A percentile compares a stretch with the other conserved stretches of the same genome.
Evolutionary conservation across 1,139 yeast species (phyloP).

Genomic region (Suhomyces kunorum): DNA sequence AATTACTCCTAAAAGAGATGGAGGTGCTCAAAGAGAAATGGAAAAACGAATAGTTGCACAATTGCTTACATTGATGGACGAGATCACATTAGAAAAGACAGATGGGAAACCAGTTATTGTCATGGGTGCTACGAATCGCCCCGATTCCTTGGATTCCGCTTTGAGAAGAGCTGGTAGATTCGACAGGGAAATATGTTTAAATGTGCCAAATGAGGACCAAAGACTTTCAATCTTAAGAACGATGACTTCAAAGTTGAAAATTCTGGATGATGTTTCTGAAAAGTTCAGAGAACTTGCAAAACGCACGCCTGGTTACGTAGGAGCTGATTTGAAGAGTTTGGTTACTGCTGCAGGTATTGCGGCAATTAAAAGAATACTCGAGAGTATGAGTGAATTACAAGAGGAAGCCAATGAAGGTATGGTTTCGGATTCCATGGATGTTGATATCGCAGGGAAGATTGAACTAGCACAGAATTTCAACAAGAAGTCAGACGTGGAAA

Average conservation of each 20-base stretch:
- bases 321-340: conserved; percentile 92
- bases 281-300: conserved; percentile 78
- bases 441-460: conserved; percentile 31
- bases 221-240: conserved; percentile 74
- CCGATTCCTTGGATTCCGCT: conserved; percentile 51
- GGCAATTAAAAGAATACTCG: conserved; percentile 89
- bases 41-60: conserved; percentile 97
- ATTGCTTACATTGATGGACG: conserved; percentile 90
- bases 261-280: conserved; percentile 58
- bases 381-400: conserved; percentile 40
- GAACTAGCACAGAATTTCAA: conserved; percentile 23
- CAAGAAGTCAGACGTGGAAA: conserved; percentile 38
- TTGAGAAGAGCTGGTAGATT: conserved; percentile 52
- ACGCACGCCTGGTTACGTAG: conserved; percentile 96
- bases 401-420: conserved; percentile 24
- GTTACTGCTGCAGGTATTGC: conserved; percentile 95
- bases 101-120: conserved; percentile 82
- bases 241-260: conserved; percentile 66
- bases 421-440: conserved; percentile 40
- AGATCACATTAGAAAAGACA: conserved; percentile 80
- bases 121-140: conserved; percentile 52
- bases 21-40: conserved; percentile 97
- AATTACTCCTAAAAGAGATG: conserved; percentile 94
- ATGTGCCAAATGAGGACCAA: conserved; percentile 88
- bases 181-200: conserved; percentile 58